Conservation (phyloP, 208 protist species). For the Balamuthia mandrillaris region DNA sequence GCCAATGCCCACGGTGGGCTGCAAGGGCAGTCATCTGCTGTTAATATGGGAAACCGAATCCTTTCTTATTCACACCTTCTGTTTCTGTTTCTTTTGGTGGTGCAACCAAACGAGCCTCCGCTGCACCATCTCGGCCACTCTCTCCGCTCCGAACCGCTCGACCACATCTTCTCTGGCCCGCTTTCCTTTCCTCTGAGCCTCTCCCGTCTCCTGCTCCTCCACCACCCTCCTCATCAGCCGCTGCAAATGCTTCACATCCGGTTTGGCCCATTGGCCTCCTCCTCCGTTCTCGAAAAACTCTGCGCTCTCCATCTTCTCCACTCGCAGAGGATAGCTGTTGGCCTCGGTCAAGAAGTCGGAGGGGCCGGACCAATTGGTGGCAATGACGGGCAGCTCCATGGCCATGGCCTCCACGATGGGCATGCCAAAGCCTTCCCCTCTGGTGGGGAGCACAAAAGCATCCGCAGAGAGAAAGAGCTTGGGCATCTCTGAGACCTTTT, state of each 20-base stretch:
- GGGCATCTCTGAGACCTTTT: slow-evolving; percentile 52
- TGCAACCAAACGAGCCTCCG: too few species aligned
- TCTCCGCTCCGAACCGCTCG: background rate
- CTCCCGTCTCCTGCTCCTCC: slow-evolving; percentile 18
- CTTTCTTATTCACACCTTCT: too few species aligned
- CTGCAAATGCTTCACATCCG: slow-evolving; percentile 2
- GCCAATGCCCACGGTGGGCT: too few species aligned
- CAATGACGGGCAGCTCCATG: slow-evolving; percentile 64
- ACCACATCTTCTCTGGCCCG: background rate
- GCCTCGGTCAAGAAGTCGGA: slow-evolving; percentile 61
- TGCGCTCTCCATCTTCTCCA: slow-evolving; percentile 23
- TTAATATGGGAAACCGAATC: too few species aligned
- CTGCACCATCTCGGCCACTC: background rate
- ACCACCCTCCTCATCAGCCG: slow-evolving; percentile 30
- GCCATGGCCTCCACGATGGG: slow-evolving; percentile 73
- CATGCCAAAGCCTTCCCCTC: slow-evolving; percentile 78
- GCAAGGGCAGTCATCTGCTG: too few species aligned
- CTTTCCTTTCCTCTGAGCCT: background rate
- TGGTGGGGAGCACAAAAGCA: slow-evolving; percentile 80
- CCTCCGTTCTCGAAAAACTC: too few species aligned
- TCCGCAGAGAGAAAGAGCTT: slow-evolving; percentile 74
- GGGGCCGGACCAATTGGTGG: slow-evolving; percentile 63
- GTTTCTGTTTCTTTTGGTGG: too few species aligned
- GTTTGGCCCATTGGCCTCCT: slow-evolving; percentile 20
- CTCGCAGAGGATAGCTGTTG: slow-evolving; percentile 37